Evolutionary conservation across 129 eudicot species (phyloP).

Genomic region (Heracleum sosnowskyi): DNA sequence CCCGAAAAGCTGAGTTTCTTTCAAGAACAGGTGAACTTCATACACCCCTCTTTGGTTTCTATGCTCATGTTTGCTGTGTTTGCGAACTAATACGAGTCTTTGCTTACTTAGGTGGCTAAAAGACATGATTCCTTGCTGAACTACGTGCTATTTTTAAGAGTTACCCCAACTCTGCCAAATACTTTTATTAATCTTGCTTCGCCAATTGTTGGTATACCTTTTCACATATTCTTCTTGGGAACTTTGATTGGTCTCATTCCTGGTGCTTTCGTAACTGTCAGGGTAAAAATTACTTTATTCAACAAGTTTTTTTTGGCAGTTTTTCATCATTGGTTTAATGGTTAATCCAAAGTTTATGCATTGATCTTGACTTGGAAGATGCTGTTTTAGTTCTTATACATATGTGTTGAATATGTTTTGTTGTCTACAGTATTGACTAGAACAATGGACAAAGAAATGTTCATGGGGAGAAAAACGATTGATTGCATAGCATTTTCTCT

Average conservation of each 20-base stretch:
- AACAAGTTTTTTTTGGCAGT: background rate
- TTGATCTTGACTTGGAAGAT: background rate
- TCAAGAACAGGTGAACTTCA: conserved; percentile 67
- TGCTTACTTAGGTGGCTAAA: conserved; percentile 56
- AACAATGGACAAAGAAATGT: background rate
- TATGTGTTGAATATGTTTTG: background rate
- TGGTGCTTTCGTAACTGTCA: conserved; percentile 75
- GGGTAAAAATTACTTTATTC: conserved; percentile 27
- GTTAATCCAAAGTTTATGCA: background rate
- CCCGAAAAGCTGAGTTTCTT: conserved; percentile 80
- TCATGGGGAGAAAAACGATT: background rate
- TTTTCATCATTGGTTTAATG: background rate
- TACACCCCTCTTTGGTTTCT: background rate
- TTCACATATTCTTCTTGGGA: conserved; percentile 60
- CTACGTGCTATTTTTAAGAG: conserved; percentile 69
- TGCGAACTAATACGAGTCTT: background rate
- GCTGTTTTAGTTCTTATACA: background rate
- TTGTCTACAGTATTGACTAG: background rate
- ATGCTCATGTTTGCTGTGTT: background rate
- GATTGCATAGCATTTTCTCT: background rate
- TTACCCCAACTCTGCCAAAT: conserved; percentile 83
- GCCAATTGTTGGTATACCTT: conserved; percentile 69
- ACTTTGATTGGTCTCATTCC: conserved; percentile 75
- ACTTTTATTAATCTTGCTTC: conserved; percentile 83
- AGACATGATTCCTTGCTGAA: conserved; percentile 53